A percentile compares a stretch with the other conserved stretches of the same genome.
phyloP scores from a whole-genome alignment of 2,329 filamentous ascomycete species.

The Colletotrichum karsti region DNA sequence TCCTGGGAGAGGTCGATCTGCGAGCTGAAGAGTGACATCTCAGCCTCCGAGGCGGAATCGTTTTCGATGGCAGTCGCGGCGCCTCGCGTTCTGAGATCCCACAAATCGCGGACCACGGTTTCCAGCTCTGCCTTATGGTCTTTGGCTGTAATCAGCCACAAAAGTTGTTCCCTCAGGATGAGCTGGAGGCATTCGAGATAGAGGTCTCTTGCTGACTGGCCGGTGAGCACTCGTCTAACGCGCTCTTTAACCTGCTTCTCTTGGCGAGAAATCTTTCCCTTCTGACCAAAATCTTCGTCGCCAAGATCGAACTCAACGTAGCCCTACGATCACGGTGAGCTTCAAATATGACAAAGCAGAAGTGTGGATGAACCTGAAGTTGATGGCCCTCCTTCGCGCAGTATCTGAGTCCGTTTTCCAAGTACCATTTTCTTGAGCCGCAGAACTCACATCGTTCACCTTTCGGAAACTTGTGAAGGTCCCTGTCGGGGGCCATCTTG shows the following conservation, averaged over 20 bases:
- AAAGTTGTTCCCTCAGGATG: constrained; percentile 82
- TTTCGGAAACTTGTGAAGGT: constrained; percentile 59
- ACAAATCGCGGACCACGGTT: constrained; percentile 82
- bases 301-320: constrained; percentile 65
- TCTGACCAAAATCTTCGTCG: constrained; percentile 74
- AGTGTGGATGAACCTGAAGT: constrained; percentile 66
- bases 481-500: constrained; percentile 50
- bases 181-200: constrained; percentile 88
- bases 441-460: constrained; percentile 70
- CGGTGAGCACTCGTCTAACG: constrained; percentile 65
- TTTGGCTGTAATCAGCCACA: constrained; percentile 74
- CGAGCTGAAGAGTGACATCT: constrained; percentile 48
- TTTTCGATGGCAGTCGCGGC: constrained; percentile 42
- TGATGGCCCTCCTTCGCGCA: constrained; percentile 80
- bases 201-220: constrained; percentile 76
- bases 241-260: constrained; percentile 66
- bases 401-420: constrained; percentile 80
- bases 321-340: constrained; percentile 43
- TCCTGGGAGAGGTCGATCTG: constrained; percentile 38
- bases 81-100: constrained; percentile 73
- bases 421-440: constrained; percentile 75
- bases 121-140: constrained; percentile 79
- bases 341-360: neutral
- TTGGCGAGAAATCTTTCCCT: constrained; percentile 63
- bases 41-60: constrained; percentile 35